These are phyloP conservation scores for Schizosaccharomyces lindneri DNA, from an alignment of 805 yeast genomes.

Conservation along the genomic window DNA sequence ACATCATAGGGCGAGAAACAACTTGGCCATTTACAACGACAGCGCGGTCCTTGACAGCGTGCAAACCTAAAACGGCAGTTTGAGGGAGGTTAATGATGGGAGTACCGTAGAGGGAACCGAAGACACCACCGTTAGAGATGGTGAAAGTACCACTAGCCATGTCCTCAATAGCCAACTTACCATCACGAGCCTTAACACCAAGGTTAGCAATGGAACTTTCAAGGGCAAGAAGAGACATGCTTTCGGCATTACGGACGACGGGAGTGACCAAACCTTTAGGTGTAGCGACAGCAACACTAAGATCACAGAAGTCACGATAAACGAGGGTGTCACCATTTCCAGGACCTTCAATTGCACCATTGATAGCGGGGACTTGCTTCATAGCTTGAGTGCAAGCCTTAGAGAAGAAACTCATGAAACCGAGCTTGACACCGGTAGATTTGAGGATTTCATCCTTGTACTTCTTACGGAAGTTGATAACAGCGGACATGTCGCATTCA, in stretches of 20 bases:
- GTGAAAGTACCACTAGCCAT: constrained; percentile 99
- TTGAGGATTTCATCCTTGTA: constrained; percentile 92
- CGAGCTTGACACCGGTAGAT: constrained; percentile 80
- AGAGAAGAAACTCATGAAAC: constrained; percentile 96
- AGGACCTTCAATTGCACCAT: constrained; percentile 65
- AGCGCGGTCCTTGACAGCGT: constrained; percentile 93
- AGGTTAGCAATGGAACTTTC: constrained; percentile 63
- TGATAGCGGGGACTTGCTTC: constrained; percentile 83
- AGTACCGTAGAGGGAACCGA: constrained; percentile 92
- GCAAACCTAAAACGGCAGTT: constrained; percentile 92
- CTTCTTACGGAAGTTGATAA: constrained; percentile 80
- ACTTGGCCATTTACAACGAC: constrained; percentile 89
- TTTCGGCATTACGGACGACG: constrained; percentile 89
- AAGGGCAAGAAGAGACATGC: constrained; percentile 62
- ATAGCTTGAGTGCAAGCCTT: constrained; percentile 82
- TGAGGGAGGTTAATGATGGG: constrained; percentile 97
- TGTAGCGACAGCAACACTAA: constrained; percentile 92
- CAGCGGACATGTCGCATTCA: constrained; percentile 86
- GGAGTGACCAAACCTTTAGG: constrained; percentile 98
- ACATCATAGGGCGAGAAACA: constrained; percentile 98
- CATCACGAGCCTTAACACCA: constrained; percentile 88
- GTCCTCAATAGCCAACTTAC: constrained; percentile 86
- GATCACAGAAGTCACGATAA: constrained; percentile 86
- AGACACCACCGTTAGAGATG: constrained; percentile 96
- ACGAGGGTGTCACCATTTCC: constrained; percentile 67